phyloP scores from a whole-genome alignment of 2,329 filamentous ascomycete genomes.

The Chaetomium globosum region DNA sequence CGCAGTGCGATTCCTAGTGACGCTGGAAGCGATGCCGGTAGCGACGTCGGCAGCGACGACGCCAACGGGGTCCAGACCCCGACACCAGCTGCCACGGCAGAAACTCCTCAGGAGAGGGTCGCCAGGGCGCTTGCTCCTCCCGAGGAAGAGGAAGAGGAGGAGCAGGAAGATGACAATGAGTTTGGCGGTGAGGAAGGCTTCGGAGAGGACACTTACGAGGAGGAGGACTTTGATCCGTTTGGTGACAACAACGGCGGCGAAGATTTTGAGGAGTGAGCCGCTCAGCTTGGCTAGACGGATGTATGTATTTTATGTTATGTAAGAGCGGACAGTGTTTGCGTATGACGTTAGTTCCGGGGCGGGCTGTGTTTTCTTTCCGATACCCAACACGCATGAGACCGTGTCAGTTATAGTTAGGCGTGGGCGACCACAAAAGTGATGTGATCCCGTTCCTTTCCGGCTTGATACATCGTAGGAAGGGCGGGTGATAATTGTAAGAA shows the following conservation, averaged over 20 bases:
- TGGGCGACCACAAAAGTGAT: not conserved
- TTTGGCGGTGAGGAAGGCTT: slow-evolving; percentile 27
- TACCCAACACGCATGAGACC: slow-evolving; percentile 2
- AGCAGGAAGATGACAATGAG: slow-evolving; percentile 25
- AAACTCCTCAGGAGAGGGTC: slow-evolving; percentile 10
- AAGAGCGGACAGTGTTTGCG: not conserved
- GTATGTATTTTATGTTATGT: not conserved
- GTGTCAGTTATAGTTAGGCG: not conserved
- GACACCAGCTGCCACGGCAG: not conserved
- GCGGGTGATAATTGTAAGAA: not conserved
- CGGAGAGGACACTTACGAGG: slow-evolving; percentile 29
- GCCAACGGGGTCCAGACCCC: slow-evolving; percentile 11
- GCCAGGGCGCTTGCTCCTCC: slow-evolving; percentile 19
- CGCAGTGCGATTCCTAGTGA: slow-evolving; percentile 39
- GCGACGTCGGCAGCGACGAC: slow-evolving; percentile 43
- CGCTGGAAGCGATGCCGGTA: slow-evolving; percentile 39
- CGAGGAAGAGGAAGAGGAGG: slow-evolving; percentile 26
- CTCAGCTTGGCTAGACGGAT: not conserved
- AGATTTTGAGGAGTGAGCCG: slow-evolving; percentile 27
- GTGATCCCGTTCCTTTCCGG: not conserved
- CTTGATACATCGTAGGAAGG: not conserved
- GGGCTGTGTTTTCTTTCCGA: slow-evolving; percentile 2
- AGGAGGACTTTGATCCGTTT: slow-evolving; percentile 35
- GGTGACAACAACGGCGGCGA: slow-evolving; percentile 28
- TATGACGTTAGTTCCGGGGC: not conserved